phyloP scores from a whole-genome alignment of 139 green algal genomes.

The Picochlorum sp. region DNA sequence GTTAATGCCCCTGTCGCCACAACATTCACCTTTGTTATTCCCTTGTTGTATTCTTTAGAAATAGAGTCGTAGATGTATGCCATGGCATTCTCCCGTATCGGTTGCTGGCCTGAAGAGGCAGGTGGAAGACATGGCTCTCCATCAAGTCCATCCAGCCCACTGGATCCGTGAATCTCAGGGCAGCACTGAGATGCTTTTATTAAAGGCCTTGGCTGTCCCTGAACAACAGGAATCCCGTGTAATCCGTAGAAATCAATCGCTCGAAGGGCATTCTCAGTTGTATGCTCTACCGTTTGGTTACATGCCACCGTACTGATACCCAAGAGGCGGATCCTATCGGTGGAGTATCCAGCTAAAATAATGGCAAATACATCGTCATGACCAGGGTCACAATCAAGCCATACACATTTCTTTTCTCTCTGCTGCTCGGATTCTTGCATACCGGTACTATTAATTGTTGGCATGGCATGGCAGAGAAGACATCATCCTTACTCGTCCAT shows the following conservation, averaged over 20 bases:
- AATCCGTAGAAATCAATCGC: slow-evolving; percentile 59
- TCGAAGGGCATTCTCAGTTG: slow-evolving; percentile 73
- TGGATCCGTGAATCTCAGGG: slow-evolving; percentile 88
- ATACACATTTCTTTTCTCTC: slow-evolving; percentile 28
- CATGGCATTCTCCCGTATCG: slow-evolving; percentile 48
- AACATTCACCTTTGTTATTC: slow-evolving; percentile 24
- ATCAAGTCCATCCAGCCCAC: slow-evolving; percentile 47
- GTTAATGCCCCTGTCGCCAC: slow-evolving; percentile 83
- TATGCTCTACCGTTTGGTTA: slow-evolving; percentile 79
- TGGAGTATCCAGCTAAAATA: slow-evolving; percentile 63
- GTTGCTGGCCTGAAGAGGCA: slow-evolving; percentile 5
- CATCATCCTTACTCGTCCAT: neutral
- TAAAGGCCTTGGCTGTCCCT: slow-evolving; percentile 62
- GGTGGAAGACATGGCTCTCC: slow-evolving; percentile 15
- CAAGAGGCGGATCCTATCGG: slow-evolving; percentile 52
- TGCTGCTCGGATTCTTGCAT: neutral
- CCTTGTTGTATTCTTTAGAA: slow-evolving; percentile 44
- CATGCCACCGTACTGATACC: slow-evolving; percentile 80
- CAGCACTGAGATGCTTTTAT: slow-evolving; percentile 60
- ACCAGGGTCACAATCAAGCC: slow-evolving; percentile 81
- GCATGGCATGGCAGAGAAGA: neutral
- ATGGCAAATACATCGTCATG: slow-evolving; percentile 92
- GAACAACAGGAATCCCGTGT: slow-evolving; percentile 34
- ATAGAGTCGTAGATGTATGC: slow-evolving; percentile 38
- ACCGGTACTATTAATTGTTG: neutral